Percentiles rank a stretch among this genome's conserved stretches.
These are phyloP conservation scores for Metschnikowia shivogae DNA, from an alignment of 805 yeast species.

Conservation along the genomic window DNA sequence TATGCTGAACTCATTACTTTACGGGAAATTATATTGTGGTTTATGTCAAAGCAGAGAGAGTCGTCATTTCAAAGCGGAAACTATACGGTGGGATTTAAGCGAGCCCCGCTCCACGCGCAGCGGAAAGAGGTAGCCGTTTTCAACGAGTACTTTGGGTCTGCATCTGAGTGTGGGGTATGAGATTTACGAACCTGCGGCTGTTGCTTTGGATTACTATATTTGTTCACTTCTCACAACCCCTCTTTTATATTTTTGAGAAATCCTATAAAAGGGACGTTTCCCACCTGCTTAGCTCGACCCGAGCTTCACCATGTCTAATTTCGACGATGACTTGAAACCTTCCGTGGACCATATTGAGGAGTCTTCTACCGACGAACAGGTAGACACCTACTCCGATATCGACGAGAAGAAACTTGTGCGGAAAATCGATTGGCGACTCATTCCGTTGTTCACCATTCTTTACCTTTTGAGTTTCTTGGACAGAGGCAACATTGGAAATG, in stretches of 20 bases:
- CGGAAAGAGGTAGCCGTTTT: too few species aligned
- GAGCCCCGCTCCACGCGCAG: too few species aligned
- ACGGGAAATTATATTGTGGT: too few species aligned
- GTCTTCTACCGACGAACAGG: background rate
- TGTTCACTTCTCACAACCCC: background rate
- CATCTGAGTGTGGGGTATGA: slow-evolving; percentile 2
- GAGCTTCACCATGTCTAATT: too few species aligned
- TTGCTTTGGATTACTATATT: background rate
- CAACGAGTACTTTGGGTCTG: background rate
- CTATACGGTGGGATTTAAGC: too few species aligned
- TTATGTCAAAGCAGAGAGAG: too few species aligned
- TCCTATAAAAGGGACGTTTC: too few species aligned
- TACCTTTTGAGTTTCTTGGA: slow-evolving; percentile 77
- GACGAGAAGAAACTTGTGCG: slow-evolving; percentile 54
- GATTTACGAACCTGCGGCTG: background rate
- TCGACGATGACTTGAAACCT: slow-evolving; percentile 2
- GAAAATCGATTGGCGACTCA: slow-evolving; percentile 65
- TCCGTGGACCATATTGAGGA: slow-evolving; percentile 5
- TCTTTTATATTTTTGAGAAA: background rate
- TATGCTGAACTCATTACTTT: too few species aligned
- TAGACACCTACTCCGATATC: slow-evolving; percentile 23
- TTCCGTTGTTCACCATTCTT: slow-evolving; percentile 71
- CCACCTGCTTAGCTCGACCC: too few species aligned
- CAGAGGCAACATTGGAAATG: slow-evolving; percentile 79
- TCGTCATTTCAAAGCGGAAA: too few species aligned